Conservation (phyloP, 176 grass and related monocot species). For the Triticum urartu region DNA sequence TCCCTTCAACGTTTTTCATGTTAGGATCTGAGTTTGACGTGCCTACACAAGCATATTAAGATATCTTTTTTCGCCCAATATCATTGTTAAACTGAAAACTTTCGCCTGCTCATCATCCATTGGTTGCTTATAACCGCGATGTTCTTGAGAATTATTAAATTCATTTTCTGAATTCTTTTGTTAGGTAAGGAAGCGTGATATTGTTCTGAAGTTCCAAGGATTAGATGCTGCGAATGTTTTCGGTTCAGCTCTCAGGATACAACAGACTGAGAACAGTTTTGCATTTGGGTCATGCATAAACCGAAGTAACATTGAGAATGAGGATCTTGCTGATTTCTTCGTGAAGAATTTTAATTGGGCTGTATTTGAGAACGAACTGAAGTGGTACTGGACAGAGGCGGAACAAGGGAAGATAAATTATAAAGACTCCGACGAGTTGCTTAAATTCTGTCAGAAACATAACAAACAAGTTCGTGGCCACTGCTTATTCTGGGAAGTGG, state of each 20-base stretch:
- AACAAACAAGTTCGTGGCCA: conserved; percentile 80
- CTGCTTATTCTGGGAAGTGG: conserved; percentile 98
- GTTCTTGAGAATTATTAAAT: conserved; percentile 19
- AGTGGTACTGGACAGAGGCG: conserved; percentile 93
- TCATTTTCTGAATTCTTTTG: conserved; percentile 20
- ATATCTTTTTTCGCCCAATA: neutral
- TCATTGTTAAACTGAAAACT: neutral
- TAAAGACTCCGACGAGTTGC: conserved; percentile 85
- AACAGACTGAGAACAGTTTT: conserved; percentile 79
- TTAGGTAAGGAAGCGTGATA: conserved; percentile 83
- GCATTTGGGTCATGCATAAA: conserved; percentile 90
- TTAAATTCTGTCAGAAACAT: conserved; percentile 83
- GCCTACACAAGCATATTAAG: neutral
- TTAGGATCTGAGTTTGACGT: neutral
- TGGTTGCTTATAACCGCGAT: neutral
- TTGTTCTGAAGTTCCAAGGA: conserved; percentile 73
- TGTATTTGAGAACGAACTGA: conserved; percentile 97
- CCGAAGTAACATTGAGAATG: conserved; percentile 85
- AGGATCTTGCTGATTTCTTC: conserved; percentile 90
- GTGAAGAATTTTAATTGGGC: conserved; percentile 97
- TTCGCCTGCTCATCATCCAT: neutral
- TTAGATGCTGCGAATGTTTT: conserved; percentile 38
- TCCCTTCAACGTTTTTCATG: neutral
- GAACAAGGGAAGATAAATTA: conserved; percentile 80
- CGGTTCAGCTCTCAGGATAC: conserved; percentile 69